phyloP scores from a whole-genome alignment of 345 rosid species.

The Geranium brycei region DNA sequence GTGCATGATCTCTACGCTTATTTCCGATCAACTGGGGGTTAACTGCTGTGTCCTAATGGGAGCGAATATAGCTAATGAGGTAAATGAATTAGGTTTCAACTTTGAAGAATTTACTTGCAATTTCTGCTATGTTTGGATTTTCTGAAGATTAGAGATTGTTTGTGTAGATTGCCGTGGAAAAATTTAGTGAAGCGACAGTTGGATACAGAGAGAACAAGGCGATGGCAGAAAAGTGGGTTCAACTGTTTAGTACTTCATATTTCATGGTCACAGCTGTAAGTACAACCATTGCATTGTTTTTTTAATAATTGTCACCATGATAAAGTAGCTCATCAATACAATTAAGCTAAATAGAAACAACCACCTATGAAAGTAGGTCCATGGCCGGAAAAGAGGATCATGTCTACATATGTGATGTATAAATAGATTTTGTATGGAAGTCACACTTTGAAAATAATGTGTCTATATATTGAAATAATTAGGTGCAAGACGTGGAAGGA shows the following conservation, averaged over 20 bases:
- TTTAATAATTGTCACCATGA: neutral
- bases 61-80: constrained; percentile 95
- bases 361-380: neutral
- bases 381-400: neutral
- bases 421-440: too few relatives aligned
- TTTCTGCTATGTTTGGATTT: neutral
- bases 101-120: too few relatives aligned
- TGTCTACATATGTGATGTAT: neutral
- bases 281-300: neutral
- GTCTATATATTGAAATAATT: constrained; percentile 6
- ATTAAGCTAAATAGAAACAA: neutral
- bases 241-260: constrained; percentile 65
- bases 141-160: constrained; percentile 4
- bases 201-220: constrained; percentile 60
- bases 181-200: constrained; percentile 93
- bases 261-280: constrained; percentile 82
- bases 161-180: constrained; percentile 72
- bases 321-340: neutral
- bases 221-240: constrained; percentile 79
- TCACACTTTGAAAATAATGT: neutral
- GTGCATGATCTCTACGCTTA: constrained; percentile 74
- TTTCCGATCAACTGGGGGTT: constrained; percentile 58
- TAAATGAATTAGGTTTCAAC: constrained; percentile 6
- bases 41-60: constrained; percentile 92
- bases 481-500: constrained; percentile 93